Evolutionary conservation across 179 eudicot genomes (phyloP), one percentile per base, ranked within the genome.

Genomic region (Spinacia oleracea): DNA sequence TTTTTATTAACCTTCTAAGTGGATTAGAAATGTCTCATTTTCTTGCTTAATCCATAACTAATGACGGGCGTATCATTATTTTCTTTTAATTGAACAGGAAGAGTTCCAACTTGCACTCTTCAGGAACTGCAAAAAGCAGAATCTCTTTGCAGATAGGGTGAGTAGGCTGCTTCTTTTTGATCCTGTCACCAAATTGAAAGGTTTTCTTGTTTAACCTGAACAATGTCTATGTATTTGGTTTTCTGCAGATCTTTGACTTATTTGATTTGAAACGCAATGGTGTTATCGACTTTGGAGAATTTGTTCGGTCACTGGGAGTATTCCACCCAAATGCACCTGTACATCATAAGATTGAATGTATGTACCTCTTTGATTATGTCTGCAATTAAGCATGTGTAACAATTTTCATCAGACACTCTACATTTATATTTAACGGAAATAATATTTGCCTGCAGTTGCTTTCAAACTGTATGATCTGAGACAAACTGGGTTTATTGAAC

Each of bases 91-190:
- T 82, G 67, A 5, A 23, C 90, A 95, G 98, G 98, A 95, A 83
- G 98, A 95, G 83, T 88, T 95, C 67, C 95, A 90, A 81, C 85
- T 95, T 34, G 98, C 98, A 23, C 90, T 95, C 71, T 95, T 95
- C 85, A 86, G 90, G 83, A 93, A 91, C 85, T 83, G 87, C 74
- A 89, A 89, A 77, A 91, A 72, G 86, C 84, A 78, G 70, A 91
- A 93, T 81, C 90, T 95, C 20, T 95, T 95, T 74, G 92, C 98
- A 1, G 97, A 93, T 77, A 79, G 96, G 90, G 96, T 91, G 59
- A 71, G 96, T 72, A 25, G 65, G 29, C 34, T 35, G 50, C 62
- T 65, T 76, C 64, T 7, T 34, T 70, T 29, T 25, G 40, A 0
- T 38, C 46, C 27, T 21, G 42, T 38, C 3, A 34, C 23, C 43